These are phyloP conservation scores for Candida berthetii DNA, from an alignment of 805 yeast species.

Conservation along the genomic window DNA sequence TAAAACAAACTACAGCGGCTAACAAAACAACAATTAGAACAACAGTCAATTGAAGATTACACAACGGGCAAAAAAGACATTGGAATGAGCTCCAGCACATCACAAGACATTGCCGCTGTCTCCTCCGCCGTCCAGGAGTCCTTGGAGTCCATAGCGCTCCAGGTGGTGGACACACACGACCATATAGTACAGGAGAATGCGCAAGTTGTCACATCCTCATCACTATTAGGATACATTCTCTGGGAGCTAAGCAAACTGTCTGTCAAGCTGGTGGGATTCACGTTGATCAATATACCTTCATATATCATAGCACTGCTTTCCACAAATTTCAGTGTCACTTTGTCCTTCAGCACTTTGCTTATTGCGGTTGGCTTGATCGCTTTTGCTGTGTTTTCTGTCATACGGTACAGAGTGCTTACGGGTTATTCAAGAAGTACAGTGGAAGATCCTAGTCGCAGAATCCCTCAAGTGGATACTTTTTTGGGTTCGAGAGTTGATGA, in stretches of 20 bases:
- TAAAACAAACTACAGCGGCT: no score
- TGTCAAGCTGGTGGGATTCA: slow-evolving; percentile 5
- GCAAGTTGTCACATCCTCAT: neutral
- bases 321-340: slow-evolving; percentile 40
- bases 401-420: slow-evolving; percentile 60
- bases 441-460: slow-evolving; percentile 38
- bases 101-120: no score
- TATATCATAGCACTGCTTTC: slow-evolving; percentile 29
- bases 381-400: slow-evolving; percentile 35
- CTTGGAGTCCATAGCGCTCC: no score
- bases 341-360: slow-evolving; percentile 43
- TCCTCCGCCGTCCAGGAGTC: no score
- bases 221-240: neutral
- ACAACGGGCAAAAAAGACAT: no score
- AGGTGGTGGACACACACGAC: no score
- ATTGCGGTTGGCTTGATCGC: slow-evolving; percentile 24
- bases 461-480: slow-evolving; percentile 41
- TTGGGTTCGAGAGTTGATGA: slow-evolving; percentile 20
- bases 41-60: no score
- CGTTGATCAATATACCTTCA: slow-evolving; percentile 21
- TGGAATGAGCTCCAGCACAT: no score
- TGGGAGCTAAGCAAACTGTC: slow-evolving; percentile 1
- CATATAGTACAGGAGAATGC: no score
- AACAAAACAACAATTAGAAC: no score
- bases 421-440: slow-evolving; percentile 44